These are phyloP conservation scores for Penicillium sp. DNA, from an alignment of 2,329 filamentous ascomycete species.

Conservation along the genomic window DNA sequence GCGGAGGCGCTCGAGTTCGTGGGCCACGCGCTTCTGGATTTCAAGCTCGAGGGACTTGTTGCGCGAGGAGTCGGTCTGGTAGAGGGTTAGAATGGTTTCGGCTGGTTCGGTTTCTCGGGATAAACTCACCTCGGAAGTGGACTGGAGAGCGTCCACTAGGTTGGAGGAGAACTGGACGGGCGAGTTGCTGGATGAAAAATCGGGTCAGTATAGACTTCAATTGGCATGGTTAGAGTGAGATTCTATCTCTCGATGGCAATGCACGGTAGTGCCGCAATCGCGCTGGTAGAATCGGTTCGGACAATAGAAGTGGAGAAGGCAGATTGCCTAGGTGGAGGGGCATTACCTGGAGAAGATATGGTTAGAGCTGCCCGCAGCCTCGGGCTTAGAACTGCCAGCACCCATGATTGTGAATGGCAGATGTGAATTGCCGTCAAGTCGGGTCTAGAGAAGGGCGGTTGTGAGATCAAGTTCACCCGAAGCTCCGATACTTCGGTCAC, in stretches of 20 bases:
- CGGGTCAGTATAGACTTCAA: conserved; percentile 9
- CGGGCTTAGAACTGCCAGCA: conserved; percentile 58
- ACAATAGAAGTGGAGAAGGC: neutral
- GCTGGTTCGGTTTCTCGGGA: conserved; percentile 3
- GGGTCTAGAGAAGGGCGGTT: conserved; percentile 15
- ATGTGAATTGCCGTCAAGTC: conserved; percentile 13
- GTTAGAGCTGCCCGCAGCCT: conserved; percentile 48
- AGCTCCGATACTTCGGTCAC: conserved; percentile 23
- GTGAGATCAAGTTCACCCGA: conserved; percentile 17
- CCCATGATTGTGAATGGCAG: conserved; percentile 49
- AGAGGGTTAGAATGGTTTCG: neutral
- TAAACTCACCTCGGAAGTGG: conserved; percentile 70
- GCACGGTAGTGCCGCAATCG: neutral
- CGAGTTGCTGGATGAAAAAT: conserved; percentile 35
- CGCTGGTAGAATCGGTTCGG: conserved; percentile 9
- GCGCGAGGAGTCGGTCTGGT: conserved; percentile 81
- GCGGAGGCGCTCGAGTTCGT: conserved; percentile 77
- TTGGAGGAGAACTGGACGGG: conserved; percentile 72
- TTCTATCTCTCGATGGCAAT: neutral
- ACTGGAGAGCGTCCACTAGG: conserved; percentile 76
- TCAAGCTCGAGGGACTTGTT: conserved; percentile 78
- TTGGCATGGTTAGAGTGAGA: neutral
- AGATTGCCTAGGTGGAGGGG: neutral
- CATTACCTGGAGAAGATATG: conserved; percentile 59
- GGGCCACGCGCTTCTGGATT: conserved; percentile 78